These are phyloP conservation scores for Yamadazyma endophytica DNA, from an alignment of 805 yeast genomes.

Conservation along the genomic window DNA sequence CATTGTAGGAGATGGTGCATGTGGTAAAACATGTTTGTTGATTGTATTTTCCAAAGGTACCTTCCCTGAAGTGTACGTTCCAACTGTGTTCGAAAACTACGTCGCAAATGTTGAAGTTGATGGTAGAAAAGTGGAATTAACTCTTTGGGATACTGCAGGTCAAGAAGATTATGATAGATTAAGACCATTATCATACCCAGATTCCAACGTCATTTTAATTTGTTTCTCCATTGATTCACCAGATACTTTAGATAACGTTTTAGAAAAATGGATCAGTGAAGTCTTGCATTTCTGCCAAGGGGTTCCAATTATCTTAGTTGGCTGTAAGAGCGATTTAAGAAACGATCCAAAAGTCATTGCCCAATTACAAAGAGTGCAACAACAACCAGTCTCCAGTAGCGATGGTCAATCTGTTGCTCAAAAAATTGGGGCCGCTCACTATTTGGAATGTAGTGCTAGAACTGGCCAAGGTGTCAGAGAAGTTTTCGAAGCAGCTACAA, in stretches of 20 bases:
- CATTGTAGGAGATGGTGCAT: slow-evolving; percentile 94
- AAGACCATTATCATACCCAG: slow-evolving; percentile 82
- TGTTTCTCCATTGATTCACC: slow-evolving; percentile 91
- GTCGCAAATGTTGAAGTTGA: slow-evolving; percentile 93
- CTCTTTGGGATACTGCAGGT: slow-evolving; percentile 96
- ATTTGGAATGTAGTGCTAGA: slow-evolving; percentile 90
- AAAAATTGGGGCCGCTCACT: slow-evolving; percentile 81
- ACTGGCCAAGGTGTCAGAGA: slow-evolving; percentile 89
- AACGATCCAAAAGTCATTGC: slow-evolving; percentile 75
- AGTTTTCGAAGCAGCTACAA: slow-evolving; percentile 88
- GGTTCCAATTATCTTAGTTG: slow-evolving; percentile 88
- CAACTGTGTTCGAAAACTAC: slow-evolving; percentile 92
- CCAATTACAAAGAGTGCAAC: slow-evolving; percentile 67
- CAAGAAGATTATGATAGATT: slow-evolving; percentile 92
- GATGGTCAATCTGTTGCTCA: slow-evolving; percentile 88
- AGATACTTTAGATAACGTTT: slow-evolving; percentile 88
- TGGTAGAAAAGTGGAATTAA: slow-evolving; percentile 84
- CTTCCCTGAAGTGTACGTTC: slow-evolving; percentile 89
- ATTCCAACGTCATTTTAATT: slow-evolving; percentile 80
- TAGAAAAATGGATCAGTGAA: slow-evolving; percentile 94
- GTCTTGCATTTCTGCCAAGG: slow-evolving; percentile 92
- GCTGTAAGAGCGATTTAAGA: slow-evolving; percentile 88
- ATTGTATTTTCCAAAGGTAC: slow-evolving; percentile 91
- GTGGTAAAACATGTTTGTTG: slow-evolving; percentile 88
- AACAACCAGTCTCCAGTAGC: slow-evolving; percentile 73